Percentiles rank a stretch among this genome's conserved stretches.
Evolutionary conservation across 768 basidiomycete species (phyloP).

Genomic region (Suillus spraguei): DNA sequence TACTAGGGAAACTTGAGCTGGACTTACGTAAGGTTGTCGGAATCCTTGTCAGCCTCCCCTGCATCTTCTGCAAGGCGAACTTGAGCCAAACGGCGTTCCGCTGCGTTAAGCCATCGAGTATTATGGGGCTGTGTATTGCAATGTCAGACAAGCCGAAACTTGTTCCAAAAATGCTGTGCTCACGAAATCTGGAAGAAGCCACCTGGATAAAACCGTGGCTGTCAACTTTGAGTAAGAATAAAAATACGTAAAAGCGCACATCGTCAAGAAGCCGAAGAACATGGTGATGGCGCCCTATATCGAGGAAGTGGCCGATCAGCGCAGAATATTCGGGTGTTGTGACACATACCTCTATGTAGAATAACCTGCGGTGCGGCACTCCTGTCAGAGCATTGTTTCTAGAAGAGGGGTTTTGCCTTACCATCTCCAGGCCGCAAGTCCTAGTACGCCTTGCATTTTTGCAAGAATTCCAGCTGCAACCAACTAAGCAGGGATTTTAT

Average conservation of each 20-base stretch:
- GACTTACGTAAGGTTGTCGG: constrained; percentile 19
- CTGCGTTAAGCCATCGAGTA: constrained; percentile 57
- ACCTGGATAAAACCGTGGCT: constrained; percentile 37
- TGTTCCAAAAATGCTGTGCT: constrained; percentile 21
- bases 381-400: not conserved
- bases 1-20: not conserved
- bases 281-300: constrained; percentile 65
- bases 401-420: constrained; percentile 26
- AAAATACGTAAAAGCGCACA: constrained; percentile 35
- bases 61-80: constrained; percentile 70
- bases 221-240: not conserved
- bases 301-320: not conserved
- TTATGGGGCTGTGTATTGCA: constrained; percentile 50
- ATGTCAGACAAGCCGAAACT: not conserved
- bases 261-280: constrained; percentile 52
- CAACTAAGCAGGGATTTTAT: constrained; percentile 38
- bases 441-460: constrained; percentile 67
- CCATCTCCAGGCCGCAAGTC: constrained; percentile 75
- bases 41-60: constrained; percentile 65
- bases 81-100: constrained; percentile 61
- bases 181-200: constrained; percentile 62
- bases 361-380: constrained; percentile 47
- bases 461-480: constrained; percentile 77
- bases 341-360: constrained; percentile 61
- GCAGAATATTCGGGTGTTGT: not conserved